Evolutionary conservation across 805 yeast genomes (phyloP), one percentile per base, ranked within the genome.

Genomic region (Millerozyma acaciae): DNA sequence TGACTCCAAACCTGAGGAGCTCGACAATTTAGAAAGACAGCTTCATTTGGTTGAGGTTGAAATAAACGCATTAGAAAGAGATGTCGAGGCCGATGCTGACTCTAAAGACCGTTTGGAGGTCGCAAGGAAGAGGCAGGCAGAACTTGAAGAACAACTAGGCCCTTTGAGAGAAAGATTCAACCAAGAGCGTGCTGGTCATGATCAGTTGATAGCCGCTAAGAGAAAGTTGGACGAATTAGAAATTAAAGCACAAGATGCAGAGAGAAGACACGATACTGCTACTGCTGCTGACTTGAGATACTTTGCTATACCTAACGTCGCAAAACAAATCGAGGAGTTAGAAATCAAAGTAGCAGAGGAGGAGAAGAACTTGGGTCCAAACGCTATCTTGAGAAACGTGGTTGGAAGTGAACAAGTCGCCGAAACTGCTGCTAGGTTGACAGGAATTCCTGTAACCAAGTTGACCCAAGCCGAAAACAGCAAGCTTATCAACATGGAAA

Each of bases 1-100:
- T 63, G 98, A 93, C 58, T 90, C 97, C 3, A 87, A 86, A 57
- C 98, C 98, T 2, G 98, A 93, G 62, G 96, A 88, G 58, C 73
- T 93, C 50, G 98, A 93, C 65, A 82, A 80, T 28, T 75, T 88
- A 47, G 98, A 93, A 63, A 84, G 98, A 61, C 87, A 87, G 64
- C 72, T 89, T 30, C 94, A 88, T 57, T 75, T 93, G 47, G 65
- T 93, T 21, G 95, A 90, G 51, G 97, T 93, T 38, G 98, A 93
- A 63, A 90, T 93, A 55, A 86, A 87, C 55, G 98, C 98, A 1
- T 73, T 93, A 48, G 97, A 93, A 65, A 84, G 98, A 65, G 98
- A 90, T 57, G 81, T 80, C 52, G 96, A 82, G 39, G 84, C 96
- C 6, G 84, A 78, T 54, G 65, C 77, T 15, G 73, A 86, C 10